These are phyloP conservation scores for Metschnikowia sp. DNA, from an alignment of 805 yeast genomes.

Conservation along the genomic window DNA sequence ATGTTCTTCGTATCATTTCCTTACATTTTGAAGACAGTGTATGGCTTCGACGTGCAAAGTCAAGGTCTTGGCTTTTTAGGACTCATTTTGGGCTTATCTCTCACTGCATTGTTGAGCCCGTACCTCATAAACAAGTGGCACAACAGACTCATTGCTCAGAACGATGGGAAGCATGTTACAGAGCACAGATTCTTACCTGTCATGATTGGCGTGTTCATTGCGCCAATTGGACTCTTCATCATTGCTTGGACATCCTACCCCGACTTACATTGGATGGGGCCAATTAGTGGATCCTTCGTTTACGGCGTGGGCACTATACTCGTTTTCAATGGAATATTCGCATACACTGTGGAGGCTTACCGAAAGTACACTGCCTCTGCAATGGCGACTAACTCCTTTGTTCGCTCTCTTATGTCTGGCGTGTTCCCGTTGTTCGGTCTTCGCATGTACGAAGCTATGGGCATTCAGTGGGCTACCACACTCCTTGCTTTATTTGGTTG, in stretches of 20 bases:
- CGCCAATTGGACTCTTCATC: slow-evolving; percentile 15
- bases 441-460: slow-evolving; percentile 15
- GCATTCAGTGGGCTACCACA: slow-evolving; percentile 16
- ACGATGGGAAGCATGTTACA: slow-evolving; percentile 7
- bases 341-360: slow-evolving; percentile 16
- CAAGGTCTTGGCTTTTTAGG: slow-evolving; percentile 16
- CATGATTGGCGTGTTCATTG: slow-evolving; percentile 13
- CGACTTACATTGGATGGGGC: slow-evolving; percentile 14
- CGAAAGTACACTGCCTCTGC: slow-evolving; percentile 16
- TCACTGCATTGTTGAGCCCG: slow-evolving; percentile 11
- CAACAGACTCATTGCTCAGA: slow-evolving; percentile 2
- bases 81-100: slow-evolving; percentile 10
- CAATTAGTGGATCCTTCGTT: slow-evolving; percentile 14
- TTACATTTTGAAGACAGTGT: slow-evolving; percentile 13
- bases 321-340: slow-evolving; percentile 16
- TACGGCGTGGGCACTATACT: slow-evolving; percentile 15
- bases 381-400: slow-evolving; percentile 17
- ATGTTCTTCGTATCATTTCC: slow-evolving; percentile 18
- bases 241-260: slow-evolving; percentile 16
- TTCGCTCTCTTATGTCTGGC: slow-evolving; percentile 14
- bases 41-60: slow-evolving; percentile 7
- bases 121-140: slow-evolving; percentile 4
- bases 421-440: slow-evolving; percentile 14
- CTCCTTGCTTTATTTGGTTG: slow-evolving; percentile 10
- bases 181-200: slow-evolving; percentile 14